Percentiles rank a stretch among this genome's conserved stretches.
phyloP scores from a whole-genome alignment of 305 asterid species.

The Vinca major region DNA sequence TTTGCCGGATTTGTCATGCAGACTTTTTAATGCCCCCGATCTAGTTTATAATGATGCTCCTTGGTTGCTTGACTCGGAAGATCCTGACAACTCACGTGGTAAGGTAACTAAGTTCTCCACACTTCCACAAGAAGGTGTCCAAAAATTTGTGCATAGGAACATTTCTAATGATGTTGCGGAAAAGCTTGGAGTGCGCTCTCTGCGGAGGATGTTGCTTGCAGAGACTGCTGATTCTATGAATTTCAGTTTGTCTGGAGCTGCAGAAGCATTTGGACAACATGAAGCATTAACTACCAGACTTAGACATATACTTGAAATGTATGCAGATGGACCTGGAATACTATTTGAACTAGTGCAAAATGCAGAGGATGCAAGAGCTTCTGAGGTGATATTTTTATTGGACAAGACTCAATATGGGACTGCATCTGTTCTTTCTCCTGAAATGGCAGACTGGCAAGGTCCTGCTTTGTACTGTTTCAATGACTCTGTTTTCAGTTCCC shows the following conservation, averaged over 20 bases:
- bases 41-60: slow-evolving; percentile 94
- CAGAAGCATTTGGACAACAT: slow-evolving; percentile 99
- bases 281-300: slow-evolving; percentile 95
- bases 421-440: slow-evolving; percentile 93
- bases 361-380: slow-evolving; percentile 98
- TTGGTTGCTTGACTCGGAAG: slow-evolving; percentile 81
- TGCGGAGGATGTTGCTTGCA: slow-evolving; percentile 84
- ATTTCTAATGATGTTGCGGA: slow-evolving; percentile 97
- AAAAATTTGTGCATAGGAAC: slow-evolving; percentile 79
- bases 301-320: slow-evolving; percentile 96
- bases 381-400: slow-evolving; percentile 71
- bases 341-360: slow-evolving; percentile 94
- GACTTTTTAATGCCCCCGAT: slow-evolving; percentile 54
- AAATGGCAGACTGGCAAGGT: slow-evolving; percentile 99
- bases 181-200: slow-evolving; percentile 91
- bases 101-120: slow-evolving; percentile 35
- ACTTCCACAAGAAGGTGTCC: slow-evolving; percentile 54
- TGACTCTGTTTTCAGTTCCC: slow-evolving; percentile 88
- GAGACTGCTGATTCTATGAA: slow-evolving; percentile 98
- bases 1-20: slow-evolving; percentile 80
- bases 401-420: slow-evolving; percentile 92
- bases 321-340: slow-evolving; percentile 94
- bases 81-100: slow-evolving; percentile 49
- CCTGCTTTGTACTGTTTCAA: slow-evolving; percentile 96
- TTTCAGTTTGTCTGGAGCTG: slow-evolving; percentile 93